A percentile compares a stretch with the other conserved stretches of the same genome.
Evolutionary conservation across 2,329 filamentous ascomycete genomes (phyloP).

Genomic region (Podosphaera xanthii): DNA sequence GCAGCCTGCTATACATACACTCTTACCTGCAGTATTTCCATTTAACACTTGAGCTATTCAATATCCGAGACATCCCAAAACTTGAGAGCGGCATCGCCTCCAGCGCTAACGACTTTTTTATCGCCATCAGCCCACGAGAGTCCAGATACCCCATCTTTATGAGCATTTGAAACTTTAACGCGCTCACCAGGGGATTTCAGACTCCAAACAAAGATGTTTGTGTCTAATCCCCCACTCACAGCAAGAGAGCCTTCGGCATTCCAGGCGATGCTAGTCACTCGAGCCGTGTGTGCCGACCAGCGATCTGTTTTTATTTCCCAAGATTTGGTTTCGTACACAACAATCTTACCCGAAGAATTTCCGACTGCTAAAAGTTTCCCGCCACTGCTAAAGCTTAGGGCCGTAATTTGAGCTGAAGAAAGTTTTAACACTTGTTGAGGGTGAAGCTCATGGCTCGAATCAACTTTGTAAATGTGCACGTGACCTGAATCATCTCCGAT

Average conservation of each 20-base stretch:
- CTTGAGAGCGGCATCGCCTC: conserved; percentile 79
- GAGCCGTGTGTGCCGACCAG: conserved; percentile 49
- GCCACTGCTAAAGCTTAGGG: conserved; percentile 60
- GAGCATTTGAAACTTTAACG: conserved; percentile 66
- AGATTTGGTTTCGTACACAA: conserved; percentile 45
- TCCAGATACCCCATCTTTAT: conserved; percentile 87
- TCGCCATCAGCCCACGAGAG: conserved; percentile 54
- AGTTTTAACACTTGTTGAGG: conserved; percentile 28
- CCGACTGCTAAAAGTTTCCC: conserved; percentile 65
- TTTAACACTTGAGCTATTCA: conserved; percentile 15
- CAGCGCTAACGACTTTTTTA: conserved; percentile 50
- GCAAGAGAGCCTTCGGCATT: conserved; percentile 54
- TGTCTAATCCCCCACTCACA: conserved; percentile 70
- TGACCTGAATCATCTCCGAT: conserved; percentile 54
- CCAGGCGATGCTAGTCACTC: conserved; percentile 52
- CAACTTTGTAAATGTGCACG: conserved; percentile 49
- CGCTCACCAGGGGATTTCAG: conserved; percentile 61
- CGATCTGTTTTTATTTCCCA: conserved; percentile 60
- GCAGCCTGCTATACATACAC: too few relatives aligned
- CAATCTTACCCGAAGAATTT: conserved; percentile 66
- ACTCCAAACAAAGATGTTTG: conserved; percentile 84
- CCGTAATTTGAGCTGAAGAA: conserved; percentile 49
- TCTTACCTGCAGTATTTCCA: neutral
- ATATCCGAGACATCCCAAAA: conserved; percentile 50
- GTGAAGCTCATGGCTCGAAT: conserved; percentile 30